Evolutionary conservation across 768 basidiomycete species (phyloP), one percentile per base, ranked within the genome.

Genomic region (Xerocomellus amylosporus): DNA sequence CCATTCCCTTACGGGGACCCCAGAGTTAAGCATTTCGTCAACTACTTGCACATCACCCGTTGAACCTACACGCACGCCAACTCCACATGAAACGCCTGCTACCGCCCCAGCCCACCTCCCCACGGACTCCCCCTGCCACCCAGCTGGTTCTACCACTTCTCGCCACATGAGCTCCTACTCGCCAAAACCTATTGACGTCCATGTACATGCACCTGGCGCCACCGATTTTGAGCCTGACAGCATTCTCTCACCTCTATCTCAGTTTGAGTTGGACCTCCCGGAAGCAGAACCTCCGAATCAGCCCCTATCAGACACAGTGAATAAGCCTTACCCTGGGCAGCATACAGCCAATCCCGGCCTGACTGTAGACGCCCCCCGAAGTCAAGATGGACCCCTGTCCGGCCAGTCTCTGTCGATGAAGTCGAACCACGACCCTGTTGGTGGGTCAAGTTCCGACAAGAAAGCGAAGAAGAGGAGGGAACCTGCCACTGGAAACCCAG

Each of bases 281-380:
- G 56, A 62, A 46, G 58, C 54, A 63, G 68, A 66, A 49, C 48
- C 26, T 28, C 19, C 19, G 19, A 66, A 65, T 30, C 19, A 54
- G 6, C 65, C 63, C 22, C 34, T 67, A 14, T 62, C 66, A 13
- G 60, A 67, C 26, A 57, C 54, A 22, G 55, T 67, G 51, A 67
- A 67, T 47, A 58, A 52, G 46, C 47, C 39, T 41, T 38, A 55
- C 39, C 51, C 58, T 22, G 58, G 47, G 17, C 58, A 57, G 26
- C 44, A 28, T 28, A 14, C n/a, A 12, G 10, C n/a, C 14, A 38
- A 19, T 46, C 44, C 33, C 19, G 19, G 37, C 4, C 19, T 42
- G 33, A 38, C n/a, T 15, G 20, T 40, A 31, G 41, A 42, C 7
- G 2, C 34, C 9, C 7, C 33, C 7, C 37, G 13, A 13, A 28